Evolutionary conservation across 2,329 filamentous ascomycete species (phyloP).

Genomic region (Metarhizium brunneum): DNA sequence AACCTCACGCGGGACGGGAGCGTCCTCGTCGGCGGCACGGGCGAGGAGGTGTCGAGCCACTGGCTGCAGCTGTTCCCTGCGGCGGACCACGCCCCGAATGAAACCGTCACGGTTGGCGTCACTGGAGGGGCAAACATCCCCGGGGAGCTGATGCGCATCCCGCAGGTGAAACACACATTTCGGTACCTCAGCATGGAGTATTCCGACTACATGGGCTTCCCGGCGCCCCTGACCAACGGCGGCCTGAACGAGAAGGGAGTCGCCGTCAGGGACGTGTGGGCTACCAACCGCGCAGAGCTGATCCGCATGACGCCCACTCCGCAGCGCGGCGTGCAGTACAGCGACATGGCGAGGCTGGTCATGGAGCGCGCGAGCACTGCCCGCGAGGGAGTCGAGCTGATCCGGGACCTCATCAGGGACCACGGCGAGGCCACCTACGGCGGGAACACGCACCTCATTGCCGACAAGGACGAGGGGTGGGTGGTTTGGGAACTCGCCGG

Average conservation of each 20-base stretch:
- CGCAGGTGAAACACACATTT: conserved; percentile 16
- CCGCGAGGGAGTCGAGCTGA: conserved; percentile 30
- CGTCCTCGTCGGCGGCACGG: conserved; percentile 35
- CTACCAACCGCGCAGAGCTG: conserved; percentile 27
- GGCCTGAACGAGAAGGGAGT: conserved; percentile 32
- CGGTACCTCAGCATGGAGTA: conserved; percentile 21
- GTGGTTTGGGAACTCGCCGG: conserved; percentile 20
- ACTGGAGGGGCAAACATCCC: conserved; percentile 28
- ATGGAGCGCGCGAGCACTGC: conserved; percentile 30
- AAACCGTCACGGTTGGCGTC: conserved; percentile 32
- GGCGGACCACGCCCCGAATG: conserved; percentile 27
- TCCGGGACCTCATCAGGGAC: conserved; percentile 26
- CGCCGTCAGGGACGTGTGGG: conserved; percentile 31
- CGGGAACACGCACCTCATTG: conserved; percentile 32
- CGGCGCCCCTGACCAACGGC: conserved; percentile 33
- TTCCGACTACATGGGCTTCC: conserved; percentile 31
- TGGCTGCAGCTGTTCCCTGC: conserved; percentile 37
- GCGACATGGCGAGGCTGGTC: conserved; percentile 28
- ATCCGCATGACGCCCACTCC: conserved; percentile 30
- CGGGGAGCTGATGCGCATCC: conserved; percentile 15
- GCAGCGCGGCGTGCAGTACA: conserved; percentile 31
- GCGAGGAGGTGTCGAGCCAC: conserved; percentile 37
- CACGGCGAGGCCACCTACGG: conserved; percentile 33
- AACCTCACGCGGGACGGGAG: conserved; percentile 31
- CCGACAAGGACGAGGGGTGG: conserved; percentile 21